Evolutionary conservation across 176 grass and related monocot genomes (phyloP).

Genomic region (Oryza rufipogon): DNA sequence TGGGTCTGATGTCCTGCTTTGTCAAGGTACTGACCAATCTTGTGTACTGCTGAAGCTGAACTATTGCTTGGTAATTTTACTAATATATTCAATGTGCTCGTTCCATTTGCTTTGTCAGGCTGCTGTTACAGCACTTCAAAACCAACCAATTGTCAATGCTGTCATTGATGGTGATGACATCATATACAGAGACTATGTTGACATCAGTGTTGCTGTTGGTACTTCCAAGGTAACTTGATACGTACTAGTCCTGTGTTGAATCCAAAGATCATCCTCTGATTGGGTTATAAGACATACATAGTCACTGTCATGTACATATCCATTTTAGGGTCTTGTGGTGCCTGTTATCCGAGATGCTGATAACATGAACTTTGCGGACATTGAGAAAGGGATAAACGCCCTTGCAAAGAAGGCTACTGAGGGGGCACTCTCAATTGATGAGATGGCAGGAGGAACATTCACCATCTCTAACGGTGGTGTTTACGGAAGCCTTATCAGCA

Average conservation of each 20-base stretch:
- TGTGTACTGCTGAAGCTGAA: background rate
- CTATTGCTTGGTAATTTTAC: slow-evolving; percentile 1
- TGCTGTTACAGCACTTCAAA: slow-evolving; percentile 87
- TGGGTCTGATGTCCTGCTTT: slow-evolving; percentile 98
- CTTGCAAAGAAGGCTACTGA: slow-evolving; percentile 85
- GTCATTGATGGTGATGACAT: slow-evolving; percentile 98
- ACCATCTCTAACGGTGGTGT: slow-evolving; percentile 91
- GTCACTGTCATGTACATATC: slow-evolving; percentile 6
- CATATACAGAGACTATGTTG: slow-evolving; percentile 91
- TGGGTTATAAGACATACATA: background rate
- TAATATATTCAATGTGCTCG: slow-evolving; percentile 9
- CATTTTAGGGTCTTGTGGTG: slow-evolving; percentile 73
- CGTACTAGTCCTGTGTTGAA: background rate
- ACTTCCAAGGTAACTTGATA: slow-evolving; percentile 67
- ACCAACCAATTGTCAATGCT: slow-evolving; percentile 93
- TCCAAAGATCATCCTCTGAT: background rate
- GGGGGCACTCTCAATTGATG: slow-evolving; percentile 82
- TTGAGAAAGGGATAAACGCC: slow-evolving; percentile 78
- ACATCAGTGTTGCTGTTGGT: slow-evolving; percentile 93
- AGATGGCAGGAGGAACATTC: slow-evolving; percentile 90
- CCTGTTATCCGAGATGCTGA: slow-evolving; percentile 79
- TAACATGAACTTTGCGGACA: slow-evolving; percentile 80
- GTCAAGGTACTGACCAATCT: slow-evolving; percentile 60
- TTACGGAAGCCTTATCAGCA: slow-evolving; percentile 87
- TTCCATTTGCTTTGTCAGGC: slow-evolving; percentile 54